A percentile compares a stretch with the other conserved stretches of the same genome.
These are phyloP conservation scores for Alternaria burnsii DNA, from an alignment of 2,329 filamentous ascomycete species.

Conservation along the genomic window DNA sequence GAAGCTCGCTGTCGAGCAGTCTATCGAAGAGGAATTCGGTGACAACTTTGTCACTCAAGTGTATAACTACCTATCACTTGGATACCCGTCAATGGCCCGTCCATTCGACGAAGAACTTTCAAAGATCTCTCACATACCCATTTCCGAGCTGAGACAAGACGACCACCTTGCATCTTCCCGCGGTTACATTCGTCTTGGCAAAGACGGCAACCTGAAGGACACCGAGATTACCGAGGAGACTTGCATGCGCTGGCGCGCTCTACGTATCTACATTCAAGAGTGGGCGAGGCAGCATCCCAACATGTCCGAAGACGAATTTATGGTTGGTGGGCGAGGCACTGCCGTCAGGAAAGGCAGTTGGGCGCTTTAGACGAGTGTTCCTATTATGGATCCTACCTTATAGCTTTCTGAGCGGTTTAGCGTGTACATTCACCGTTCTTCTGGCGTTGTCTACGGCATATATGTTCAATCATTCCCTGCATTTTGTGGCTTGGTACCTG, in stretches of 20 bases:
- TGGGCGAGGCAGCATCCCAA: constrained; percentile 89
- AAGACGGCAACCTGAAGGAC: constrained; percentile 58
- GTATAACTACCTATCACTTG: constrained; percentile 94
- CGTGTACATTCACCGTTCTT: constrained; percentile 17
- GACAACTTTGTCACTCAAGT: constrained; percentile 92
- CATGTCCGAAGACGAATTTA: constrained; percentile 55
- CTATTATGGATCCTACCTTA: constrained; percentile 6
- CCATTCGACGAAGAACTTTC: constrained; percentile 85
- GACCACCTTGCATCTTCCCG: constrained; percentile 71
- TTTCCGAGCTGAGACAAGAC: constrained; percentile 74
- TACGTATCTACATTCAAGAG: constrained; percentile 83
- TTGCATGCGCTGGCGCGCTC: constrained; percentile 82
- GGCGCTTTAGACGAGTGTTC: constrained; percentile 43
- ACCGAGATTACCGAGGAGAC: constrained; percentile 59
- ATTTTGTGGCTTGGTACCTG: background rate
- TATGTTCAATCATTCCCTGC: background rate
- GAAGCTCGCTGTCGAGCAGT: constrained; percentile 55
- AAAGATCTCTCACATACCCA: constrained; percentile 76
- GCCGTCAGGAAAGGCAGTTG: constrained; percentile 60
- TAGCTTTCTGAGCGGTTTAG: constrained; percentile 29
- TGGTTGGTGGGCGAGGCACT: constrained; percentile 50
- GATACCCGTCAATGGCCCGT: constrained; percentile 85
- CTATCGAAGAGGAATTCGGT: constrained; percentile 72
- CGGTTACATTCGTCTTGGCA: constrained; percentile 73
- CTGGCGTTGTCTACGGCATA: background rate